Base-by-base conservation (phyloP, 805 yeast genomes). In the Starmerella geochares region DNA sequence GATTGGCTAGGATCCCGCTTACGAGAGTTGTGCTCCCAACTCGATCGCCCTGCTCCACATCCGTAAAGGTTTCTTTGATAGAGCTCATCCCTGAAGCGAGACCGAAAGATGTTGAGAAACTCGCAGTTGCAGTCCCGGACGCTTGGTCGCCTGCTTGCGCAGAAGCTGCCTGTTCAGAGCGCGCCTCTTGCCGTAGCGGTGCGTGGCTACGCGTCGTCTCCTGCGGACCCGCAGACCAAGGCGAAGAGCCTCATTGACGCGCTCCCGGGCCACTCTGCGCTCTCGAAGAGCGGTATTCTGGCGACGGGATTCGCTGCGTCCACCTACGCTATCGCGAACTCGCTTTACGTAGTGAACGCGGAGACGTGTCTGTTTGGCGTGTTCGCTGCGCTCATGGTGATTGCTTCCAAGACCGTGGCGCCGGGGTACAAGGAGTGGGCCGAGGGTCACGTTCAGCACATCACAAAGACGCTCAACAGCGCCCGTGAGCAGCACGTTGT, bases 391-490 rank as follows among this genome's bases (percentile, higher is more conserved):
- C 83, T 90, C 69, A 68, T 81, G 57, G 81, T 76, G 57, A 73
- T 87, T 62, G 73, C 79, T 61, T 84, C 88, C 65, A 90, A 88
- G 75, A 79, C 81, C 62, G 81, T 85, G 62, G 96, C 95, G 54
- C 98, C 98, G 64, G 77, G 83, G 66, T 92, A 88, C 76, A 86
- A 86, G 63, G 92, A 84, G 65, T 86, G 90, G 82, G 97, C 97
- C 52, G 83, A 82, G 63, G 80, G 82, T 49, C 83, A 86, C 76
- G 74, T 86, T 68, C 77, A 79, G 71, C 80, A 82, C 67, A 86
- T 92, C 66, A 76, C 80, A 64, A 82, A 77, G 57, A 76, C 87
- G 60, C 79, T 90, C 71, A 85, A 86, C 73, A 76, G 81, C 54
- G 87, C 97, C 47, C 86, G 96, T 75, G 75, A 75, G 62, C 83